phyloP scores from a whole-genome alignment of 768 basidiomycete genomes.

The Suillus hirtellus region DNA sequence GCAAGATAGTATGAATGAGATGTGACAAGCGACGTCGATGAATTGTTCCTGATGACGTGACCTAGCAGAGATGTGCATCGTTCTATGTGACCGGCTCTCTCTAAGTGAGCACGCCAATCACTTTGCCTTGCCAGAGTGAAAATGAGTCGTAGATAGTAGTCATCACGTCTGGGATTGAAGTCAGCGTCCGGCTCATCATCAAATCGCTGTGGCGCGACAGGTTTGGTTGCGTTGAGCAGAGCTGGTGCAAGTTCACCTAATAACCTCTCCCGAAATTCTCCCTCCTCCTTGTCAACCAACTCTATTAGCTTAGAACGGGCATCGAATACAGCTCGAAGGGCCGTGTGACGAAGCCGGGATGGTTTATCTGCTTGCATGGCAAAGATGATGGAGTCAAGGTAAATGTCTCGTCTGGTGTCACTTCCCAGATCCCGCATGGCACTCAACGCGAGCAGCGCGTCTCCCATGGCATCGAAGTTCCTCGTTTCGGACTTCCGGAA shows the following conservation, averaged over 20 bases:
- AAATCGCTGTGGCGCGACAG: background rate
- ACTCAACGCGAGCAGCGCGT: constrained; percentile 13
- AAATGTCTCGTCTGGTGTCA: background rate
- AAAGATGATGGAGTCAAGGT: constrained; percentile 8
- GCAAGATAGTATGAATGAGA: background rate
- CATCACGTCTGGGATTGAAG: background rate
- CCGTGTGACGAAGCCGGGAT: constrained; percentile 7
- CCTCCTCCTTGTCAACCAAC: background rate
- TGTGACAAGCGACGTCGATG: background rate
- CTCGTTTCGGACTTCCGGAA: background rate
- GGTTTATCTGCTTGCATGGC: constrained; percentile 4
- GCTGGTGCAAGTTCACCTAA: background rate
- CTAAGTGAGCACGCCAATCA: constrained; percentile 1
- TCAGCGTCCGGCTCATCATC: background rate
- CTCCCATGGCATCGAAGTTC: constrained; percentile 8
- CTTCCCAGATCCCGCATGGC: background rate
- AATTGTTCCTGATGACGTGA: background rate
- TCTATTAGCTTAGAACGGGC: background rate
- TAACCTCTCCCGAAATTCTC: background rate
- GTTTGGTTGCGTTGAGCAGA: background rate
- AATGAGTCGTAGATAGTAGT: background rate
- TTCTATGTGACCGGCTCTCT: background rate
- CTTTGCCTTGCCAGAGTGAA: background rate
- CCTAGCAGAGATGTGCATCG: background rate
- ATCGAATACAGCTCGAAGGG: constrained; percentile 10